Base-by-base conservation (phyloP, 805 yeast species). In the Candida maesae region DNA sequence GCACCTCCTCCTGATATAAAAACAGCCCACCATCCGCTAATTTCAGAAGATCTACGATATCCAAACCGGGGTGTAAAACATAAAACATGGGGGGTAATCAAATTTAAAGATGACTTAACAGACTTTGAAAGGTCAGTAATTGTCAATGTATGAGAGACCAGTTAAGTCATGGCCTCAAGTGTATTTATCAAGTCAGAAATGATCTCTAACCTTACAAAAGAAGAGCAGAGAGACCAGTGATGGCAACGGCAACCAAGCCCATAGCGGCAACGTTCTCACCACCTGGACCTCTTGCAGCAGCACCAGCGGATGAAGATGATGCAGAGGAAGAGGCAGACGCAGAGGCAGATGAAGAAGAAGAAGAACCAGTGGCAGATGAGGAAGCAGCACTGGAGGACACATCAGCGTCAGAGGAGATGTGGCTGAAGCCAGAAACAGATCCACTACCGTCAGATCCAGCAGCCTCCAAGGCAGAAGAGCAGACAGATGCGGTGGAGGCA, bases 381-480 rank as follows among this genome's bases (percentile, higher is more conserved):
- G 58, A 41, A 36, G 19, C 51, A 35, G n/a, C 36, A 42, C 19
- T 41, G 25, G n/a, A n/a, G n/a, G n/a, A n/a, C n/a, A n/a, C n/a
- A n/a, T n/a, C n/a, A 15, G 26, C 36, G 5, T n/a, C 21, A 20
- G 19, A 4, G 20, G 33, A 26, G 9, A 26, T 44, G 12, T 52
- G 35, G 26, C 44, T 35, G 18, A 40, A 32, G 38, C 66, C 73
- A 33, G 76, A 58, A 42, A 80, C 70, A 21, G 77, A 46, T 42
- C 88, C 87, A 42, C 78, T 59, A 61, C 95, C 95, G 37, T 74
- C 71, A 45, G 73, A 47, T 60, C 95, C 95, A 52, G 90, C 89
- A 51, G 79, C 74, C 17, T 65, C 61, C 50, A 86, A 60, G 51
- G 71, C 67, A 36, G 84, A 68, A 15, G 78, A 53, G 67, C 89